phyloP scores from a whole-genome alignment of 2,329 filamentous ascomycete genomes.

The Nakataea oryzae region DNA sequence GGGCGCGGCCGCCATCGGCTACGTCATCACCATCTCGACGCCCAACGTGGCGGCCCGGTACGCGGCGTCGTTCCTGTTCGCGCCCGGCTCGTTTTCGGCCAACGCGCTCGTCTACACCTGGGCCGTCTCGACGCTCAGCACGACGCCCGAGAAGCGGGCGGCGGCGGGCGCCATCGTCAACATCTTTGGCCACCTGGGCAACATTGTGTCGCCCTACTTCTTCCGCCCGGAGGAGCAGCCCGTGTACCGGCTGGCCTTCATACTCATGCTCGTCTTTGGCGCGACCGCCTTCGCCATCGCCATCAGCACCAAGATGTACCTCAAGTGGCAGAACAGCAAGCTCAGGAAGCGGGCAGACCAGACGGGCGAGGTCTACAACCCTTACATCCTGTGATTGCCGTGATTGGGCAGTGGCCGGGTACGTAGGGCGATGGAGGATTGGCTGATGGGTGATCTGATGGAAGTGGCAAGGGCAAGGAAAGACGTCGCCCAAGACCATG shows the following conservation, averaged over 20 bases:
- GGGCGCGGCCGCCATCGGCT: neutral
- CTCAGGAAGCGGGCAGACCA: neutral
- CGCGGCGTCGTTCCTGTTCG: constrained; percentile 29
- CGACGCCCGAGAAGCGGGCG: constrained; percentile 27
- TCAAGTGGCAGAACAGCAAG: neutral
- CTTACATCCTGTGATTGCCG: neutral
- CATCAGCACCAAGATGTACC: neutral
- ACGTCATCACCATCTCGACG: neutral
- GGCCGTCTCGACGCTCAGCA: constrained; percentile 20
- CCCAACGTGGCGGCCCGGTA: neutral
- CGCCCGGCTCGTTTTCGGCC: constrained; percentile 19
- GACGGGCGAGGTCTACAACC: constrained; percentile 1
- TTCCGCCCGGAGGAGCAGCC: constrained; percentile 19
- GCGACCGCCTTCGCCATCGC: neutral
- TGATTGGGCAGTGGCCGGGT: neutral
- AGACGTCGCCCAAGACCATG: too few species aligned
- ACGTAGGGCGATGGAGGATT: too few species aligned
- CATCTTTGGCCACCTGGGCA: constrained; percentile 24
- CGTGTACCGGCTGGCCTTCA: constrained; percentile 10
- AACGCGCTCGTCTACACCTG: constrained; percentile 24
- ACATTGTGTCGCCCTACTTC: constrained; percentile 28
- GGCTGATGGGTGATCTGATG: too few species aligned
- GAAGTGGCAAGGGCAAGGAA: too few species aligned
- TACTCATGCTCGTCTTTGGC: neutral
- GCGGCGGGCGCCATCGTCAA: constrained; percentile 23